Evolutionary conservation across 2,329 filamentous ascomycete genomes (phyloP), one percentile per base, ranked within the genome.

Genomic region (Pseudofabraea citricarpa): DNA sequence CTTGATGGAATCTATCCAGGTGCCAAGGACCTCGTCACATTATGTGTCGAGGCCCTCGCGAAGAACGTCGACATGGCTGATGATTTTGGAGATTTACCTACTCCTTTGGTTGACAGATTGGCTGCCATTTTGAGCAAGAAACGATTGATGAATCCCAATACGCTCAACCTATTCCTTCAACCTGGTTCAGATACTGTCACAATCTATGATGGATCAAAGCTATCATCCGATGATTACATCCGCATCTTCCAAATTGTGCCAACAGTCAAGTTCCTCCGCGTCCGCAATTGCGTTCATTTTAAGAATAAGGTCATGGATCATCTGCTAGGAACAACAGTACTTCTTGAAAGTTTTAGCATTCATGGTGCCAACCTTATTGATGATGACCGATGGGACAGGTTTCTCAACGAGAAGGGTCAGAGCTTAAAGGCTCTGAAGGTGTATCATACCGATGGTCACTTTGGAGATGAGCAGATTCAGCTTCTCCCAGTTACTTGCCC

Each of bases 271-370:
- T 75, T 75, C 33, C 72, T 96, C 44, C 85, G 89, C 51, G 69
- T 95, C 9, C 81, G 85, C 38, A 91, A 90, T 56, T 88, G 84
- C n/a, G 87, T 93, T 39, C 90, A 95, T 59, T 85, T 96, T 72
- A 95, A 95, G 64, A 86, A 96, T 56, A 73, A 74, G 29, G 85
- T 90, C 32, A 75, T 96, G 64, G 79, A 88, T 41, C 95, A 91
- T 61, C 77, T 96, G 57, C 71, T 87, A 16, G 81, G 81, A 43
- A 85, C 87, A 37, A 75, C 85, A 39, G 76, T 80, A 39, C 65
- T 75, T 7, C 70, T 96, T n/a, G 77, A 81, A 47, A 74, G 80
- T 44, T 72, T 97, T 33, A 86, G 89, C 50, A 73, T 97, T 0
- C 84, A 93, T 50, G 87, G 89, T 9, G 81, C 88, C 8, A 97